Conservation (phyloP, 176 grass and related monocot species). For the Eleusine indica region DNA sequence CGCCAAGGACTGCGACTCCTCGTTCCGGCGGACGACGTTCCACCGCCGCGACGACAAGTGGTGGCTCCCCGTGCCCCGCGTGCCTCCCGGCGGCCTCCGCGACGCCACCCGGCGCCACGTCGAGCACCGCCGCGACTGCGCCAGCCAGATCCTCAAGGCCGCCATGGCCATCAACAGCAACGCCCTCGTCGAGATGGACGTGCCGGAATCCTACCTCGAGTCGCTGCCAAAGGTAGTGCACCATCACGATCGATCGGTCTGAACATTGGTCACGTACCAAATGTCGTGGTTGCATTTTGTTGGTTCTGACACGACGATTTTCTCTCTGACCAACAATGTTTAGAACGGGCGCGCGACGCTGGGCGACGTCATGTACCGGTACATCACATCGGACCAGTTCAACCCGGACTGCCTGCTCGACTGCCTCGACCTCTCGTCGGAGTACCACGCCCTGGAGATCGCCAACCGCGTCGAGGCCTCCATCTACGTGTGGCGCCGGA, state of each 20-base stretch:
- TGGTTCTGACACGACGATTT: not conserved
- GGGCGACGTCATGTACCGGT: constrained; percentile 69
- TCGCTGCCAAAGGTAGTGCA: constrained; percentile 74
- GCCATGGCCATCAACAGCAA: constrained; percentile 92
- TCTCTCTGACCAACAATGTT: not conserved
- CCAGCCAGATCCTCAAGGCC: constrained; percentile 92
- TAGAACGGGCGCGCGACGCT: constrained; percentile 67
- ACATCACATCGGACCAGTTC: constrained; percentile 74
- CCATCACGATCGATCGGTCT: too few species aligned
- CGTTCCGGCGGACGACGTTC: constrained; percentile 48
- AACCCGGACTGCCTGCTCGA: constrained; percentile 66
- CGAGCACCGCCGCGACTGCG: constrained; percentile 76
- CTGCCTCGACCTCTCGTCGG: constrained; percentile 71
- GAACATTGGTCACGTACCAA: not conserved
- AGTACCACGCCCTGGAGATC: constrained; percentile 71
- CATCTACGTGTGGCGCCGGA: constrained; percentile 65
- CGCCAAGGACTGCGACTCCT: constrained; percentile 66
- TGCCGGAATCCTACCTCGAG: constrained; percentile 78
- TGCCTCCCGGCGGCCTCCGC: constrained; percentile 59
- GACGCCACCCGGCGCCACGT: constrained; percentile 61
- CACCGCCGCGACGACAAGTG: constrained; percentile 84
- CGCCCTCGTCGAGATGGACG: constrained; percentile 85
- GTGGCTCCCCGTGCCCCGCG: constrained; percentile 89
- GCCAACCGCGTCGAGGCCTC: constrained; percentile 76
- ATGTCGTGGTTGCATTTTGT: not conserved